Evolutionary conservation across 331 rosid genomes (phyloP).

Genomic region (Dryas integrifolia): DNA sequence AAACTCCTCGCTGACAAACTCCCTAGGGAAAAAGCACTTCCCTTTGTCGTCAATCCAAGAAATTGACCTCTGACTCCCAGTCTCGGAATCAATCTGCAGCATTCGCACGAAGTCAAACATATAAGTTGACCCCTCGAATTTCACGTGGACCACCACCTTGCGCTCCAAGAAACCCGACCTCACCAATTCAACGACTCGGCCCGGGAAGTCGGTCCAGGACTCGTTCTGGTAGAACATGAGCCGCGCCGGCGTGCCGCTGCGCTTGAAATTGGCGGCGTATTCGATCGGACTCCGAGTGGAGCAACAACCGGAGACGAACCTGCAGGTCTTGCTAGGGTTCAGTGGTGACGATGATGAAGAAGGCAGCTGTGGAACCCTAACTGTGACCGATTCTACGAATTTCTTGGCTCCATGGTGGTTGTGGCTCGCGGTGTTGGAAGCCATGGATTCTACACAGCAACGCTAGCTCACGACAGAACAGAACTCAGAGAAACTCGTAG

Average conservation of each 20-base stretch:
- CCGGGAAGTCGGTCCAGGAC: constrained; percentile 47
- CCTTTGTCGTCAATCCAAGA: constrained; percentile 59
- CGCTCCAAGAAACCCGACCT: constrained; percentile 34
- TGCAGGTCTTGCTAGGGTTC: neutral
- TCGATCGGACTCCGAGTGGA: constrained; percentile 20
- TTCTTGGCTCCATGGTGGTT: neutral
- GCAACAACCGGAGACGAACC: constrained; percentile 12
- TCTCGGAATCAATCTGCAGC: constrained; percentile 43
- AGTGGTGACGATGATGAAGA: constrained; percentile 3
- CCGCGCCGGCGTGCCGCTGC: constrained; percentile 39
- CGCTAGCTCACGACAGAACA: no score
- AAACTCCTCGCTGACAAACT: constrained; percentile 38
- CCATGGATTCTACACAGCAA: constrained; percentile 39
- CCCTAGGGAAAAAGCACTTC: constrained; percentile 46
- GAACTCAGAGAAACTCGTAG: constrained; percentile 29
- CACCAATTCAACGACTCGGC: constrained; percentile 24
- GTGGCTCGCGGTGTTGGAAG: constrained; percentile 7
- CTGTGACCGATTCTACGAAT: constrained; percentile 24
- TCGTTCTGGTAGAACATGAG: constrained; percentile 46
- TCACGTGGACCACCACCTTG: constrained; percentile 29
- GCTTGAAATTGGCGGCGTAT: constrained; percentile 34
- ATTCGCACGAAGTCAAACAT: constrained; percentile 50
- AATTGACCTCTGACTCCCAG: constrained; percentile 47
- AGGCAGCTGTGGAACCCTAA: constrained; percentile 14
- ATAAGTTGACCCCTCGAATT: constrained; percentile 38